Evolutionary conservation across 1,284 basidiomycete genomes (phyloP).

Genomic region (Melampsora larici-populina): DNA sequence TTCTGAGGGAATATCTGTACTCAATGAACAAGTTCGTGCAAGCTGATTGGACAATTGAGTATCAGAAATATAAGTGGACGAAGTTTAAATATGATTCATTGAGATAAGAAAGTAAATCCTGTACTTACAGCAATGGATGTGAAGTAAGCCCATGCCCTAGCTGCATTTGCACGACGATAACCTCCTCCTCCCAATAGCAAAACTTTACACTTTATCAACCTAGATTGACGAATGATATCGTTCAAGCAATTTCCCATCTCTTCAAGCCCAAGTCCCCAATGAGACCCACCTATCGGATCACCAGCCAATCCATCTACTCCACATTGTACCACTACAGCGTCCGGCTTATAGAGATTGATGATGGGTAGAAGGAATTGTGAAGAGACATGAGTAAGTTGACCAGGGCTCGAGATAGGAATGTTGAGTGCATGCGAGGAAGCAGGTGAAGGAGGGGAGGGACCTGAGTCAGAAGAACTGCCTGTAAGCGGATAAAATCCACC

Average conservation of each 20-base stretch:
- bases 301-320: slow-evolving; percentile 80
- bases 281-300: slow-evolving; percentile 66
- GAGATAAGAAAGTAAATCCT: neutral
- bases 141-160: slow-evolving; percentile 76
- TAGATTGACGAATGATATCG: slow-evolving; percentile 66
- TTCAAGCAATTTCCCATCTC: slow-evolving; percentile 64
- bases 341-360: slow-evolving; percentile 66
- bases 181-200: slow-evolving; percentile 60
- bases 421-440: slow-evolving; percentile 45
- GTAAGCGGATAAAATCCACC: slow-evolving; percentile 66
- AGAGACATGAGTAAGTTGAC: slow-evolving; percentile 65
- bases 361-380: slow-evolving; percentile 62
- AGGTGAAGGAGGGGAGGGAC: slow-evolving; percentile 54
- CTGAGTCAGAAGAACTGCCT: slow-evolving; percentile 56
- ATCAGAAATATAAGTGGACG: no score
- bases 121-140: slow-evolving; percentile 68
- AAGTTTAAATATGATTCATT: no score
- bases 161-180: slow-evolving; percentile 74
- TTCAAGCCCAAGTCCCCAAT: slow-evolving; percentile 71
- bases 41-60: no score
- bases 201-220: slow-evolving; percentile 63
- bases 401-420: slow-evolving; percentile 41
- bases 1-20: no score
- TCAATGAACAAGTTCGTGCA: no score
- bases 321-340: slow-evolving; percentile 77